Evolutionary conservation across 257 asterid genomes (phyloP).

Genomic region (Solanum ossicruentum): DNA sequence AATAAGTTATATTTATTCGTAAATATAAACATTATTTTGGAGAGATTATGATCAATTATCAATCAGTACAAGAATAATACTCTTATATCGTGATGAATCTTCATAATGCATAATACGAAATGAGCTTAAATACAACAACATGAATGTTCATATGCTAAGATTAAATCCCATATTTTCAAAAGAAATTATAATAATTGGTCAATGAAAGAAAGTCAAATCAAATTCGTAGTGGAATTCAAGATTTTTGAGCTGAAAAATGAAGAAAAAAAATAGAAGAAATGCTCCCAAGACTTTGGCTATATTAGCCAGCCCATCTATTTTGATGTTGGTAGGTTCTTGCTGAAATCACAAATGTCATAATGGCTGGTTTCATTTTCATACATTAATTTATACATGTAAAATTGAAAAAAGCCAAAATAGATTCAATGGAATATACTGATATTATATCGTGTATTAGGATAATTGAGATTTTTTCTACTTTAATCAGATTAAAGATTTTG

Average conservation of each 20-base stretch:
- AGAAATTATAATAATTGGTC: background rate
- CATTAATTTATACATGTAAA: background rate
- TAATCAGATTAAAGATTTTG: too few relatives aligned
- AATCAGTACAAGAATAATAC: background rate
- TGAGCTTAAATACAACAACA: background rate
- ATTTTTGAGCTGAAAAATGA: background rate
- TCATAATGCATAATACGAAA: background rate
- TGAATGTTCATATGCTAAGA: background rate
- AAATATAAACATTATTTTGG: background rate
- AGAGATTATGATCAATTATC: rapidly evolving
- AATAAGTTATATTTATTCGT: background rate
- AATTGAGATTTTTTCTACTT: background rate
- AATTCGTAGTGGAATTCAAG: background rate
- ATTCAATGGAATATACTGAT: background rate
- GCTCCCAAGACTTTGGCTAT: background rate
- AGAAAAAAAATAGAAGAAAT: background rate
- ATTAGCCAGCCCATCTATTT: background rate
- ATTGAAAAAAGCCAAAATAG: background rate
- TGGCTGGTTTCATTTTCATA: background rate
- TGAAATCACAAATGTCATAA: background rate
- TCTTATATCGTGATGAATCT: background rate
- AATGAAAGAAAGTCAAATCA: background rate
- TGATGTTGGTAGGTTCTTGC: background rate
- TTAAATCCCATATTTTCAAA: background rate
- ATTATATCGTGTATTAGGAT: background rate